phyloP scores from a whole-genome alignment of 768 basidiomycete species.

The Lactarius sanguifluus region DNA sequence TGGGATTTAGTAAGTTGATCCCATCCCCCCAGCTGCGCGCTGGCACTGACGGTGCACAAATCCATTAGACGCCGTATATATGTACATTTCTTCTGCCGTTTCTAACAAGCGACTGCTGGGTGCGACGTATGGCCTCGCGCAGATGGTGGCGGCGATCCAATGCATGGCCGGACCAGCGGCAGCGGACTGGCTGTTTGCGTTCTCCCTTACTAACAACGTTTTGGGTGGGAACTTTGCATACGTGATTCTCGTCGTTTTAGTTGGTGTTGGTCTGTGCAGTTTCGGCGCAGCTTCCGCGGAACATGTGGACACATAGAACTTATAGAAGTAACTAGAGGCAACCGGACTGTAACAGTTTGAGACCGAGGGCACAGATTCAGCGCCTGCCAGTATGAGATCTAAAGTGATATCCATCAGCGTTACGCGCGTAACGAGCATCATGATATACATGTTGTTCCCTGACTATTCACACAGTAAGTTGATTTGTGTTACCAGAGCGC shows the following conservation, averaged over 20 bases:
- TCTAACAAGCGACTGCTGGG: conserved; percentile 65
- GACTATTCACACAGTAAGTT: too few relatives aligned
- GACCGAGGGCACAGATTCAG: too few relatives aligned
- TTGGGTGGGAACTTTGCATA: conserved; percentile 2
- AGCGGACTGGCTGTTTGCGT: conserved; percentile 62
- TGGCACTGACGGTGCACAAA: background rate
- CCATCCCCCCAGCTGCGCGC: background rate
- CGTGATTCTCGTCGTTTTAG: background rate
- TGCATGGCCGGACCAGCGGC: conserved; percentile 51
- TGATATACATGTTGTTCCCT: too few relatives aligned
- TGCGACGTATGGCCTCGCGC: conserved; percentile 58
- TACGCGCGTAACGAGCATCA: too few relatives aligned
- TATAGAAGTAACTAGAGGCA: background rate
- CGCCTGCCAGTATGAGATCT: too few relatives aligned
- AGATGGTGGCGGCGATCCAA: conserved; percentile 41
- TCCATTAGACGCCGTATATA: conserved; percentile 58
- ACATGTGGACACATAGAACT: background rate
- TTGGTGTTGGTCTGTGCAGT: background rate
- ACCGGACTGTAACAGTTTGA: background rate
- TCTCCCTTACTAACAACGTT: conserved; percentile 46
- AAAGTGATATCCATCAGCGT: too few relatives aligned
- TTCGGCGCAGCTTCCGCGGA: background rate
- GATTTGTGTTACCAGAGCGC: too few relatives aligned
- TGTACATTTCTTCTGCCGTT: conserved; percentile 61
- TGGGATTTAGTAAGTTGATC: background rate